A percentile compares a stretch with the other conserved stretches of the same genome.
These are phyloP conservation scores for Colletotrichum melonis DNA, from an alignment of 2,329 filamentous ascomycete species.

Conservation along the genomic window DNA sequence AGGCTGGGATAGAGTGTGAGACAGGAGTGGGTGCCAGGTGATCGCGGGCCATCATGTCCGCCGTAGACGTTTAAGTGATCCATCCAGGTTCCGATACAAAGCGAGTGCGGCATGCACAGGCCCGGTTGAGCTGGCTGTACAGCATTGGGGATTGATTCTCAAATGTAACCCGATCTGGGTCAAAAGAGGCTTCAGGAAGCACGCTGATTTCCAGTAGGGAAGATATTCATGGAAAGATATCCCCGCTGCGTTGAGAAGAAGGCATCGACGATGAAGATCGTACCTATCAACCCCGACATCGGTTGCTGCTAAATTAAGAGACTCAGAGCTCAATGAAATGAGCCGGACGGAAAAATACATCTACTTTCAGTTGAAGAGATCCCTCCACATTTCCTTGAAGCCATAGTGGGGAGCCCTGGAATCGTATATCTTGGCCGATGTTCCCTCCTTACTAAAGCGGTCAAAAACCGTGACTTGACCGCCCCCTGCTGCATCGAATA, in stretches of 20 bases:
- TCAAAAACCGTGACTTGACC: slow-evolving; percentile 68
- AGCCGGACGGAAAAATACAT: not conserved
- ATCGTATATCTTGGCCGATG: slow-evolving; percentile 75
- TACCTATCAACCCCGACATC: not conserved
- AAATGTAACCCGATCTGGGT: too few species aligned
- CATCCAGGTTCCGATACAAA: not conserved
- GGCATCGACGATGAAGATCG: too few species aligned
- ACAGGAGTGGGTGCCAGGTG: too few species aligned
- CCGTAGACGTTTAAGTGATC: not conserved
- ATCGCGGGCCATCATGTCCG: too few species aligned
- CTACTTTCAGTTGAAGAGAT: slow-evolving; percentile 67
- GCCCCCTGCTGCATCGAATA: slow-evolving; percentile 45
- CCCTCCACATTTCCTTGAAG: slow-evolving; percentile 88
- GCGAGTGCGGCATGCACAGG: not conserved
- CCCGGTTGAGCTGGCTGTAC: not conserved
- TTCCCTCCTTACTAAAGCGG: slow-evolving; percentile 63
- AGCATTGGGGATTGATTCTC: too few species aligned
- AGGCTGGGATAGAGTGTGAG: too few species aligned
- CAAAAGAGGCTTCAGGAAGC: too few species aligned
- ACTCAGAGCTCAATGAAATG: too few species aligned
- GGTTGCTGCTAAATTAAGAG: not conserved
- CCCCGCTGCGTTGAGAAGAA: too few species aligned
- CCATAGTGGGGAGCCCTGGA: slow-evolving; percentile 83
- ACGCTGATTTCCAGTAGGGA: too few species aligned
- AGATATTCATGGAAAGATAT: too few species aligned